phyloP scores from a whole-genome alignment of 768 basidiomycete genomes.

The Rhizopogon vulgaris region DNA sequence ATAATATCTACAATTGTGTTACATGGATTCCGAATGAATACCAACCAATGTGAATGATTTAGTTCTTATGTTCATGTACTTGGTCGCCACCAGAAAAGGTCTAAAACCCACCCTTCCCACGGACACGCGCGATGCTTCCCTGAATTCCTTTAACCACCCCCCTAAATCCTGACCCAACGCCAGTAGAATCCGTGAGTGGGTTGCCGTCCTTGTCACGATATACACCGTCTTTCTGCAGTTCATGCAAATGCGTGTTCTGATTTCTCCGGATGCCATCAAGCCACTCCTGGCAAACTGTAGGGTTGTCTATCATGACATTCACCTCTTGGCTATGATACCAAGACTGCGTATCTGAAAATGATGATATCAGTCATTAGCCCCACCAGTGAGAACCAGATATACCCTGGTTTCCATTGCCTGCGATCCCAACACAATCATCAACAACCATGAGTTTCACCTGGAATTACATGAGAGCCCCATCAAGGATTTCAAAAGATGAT shows the following conservation, averaged over 20 bases:
- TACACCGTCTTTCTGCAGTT: constrained; percentile 42
- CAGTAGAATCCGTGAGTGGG: constrained; percentile 31
- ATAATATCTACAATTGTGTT: not conserved
- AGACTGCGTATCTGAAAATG: constrained; percentile 47
- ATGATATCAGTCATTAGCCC: not conserved
- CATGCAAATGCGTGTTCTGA: constrained; percentile 51
- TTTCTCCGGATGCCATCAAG: constrained; percentile 44
- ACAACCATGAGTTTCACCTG: constrained; percentile 61
- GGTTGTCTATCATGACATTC: constrained; percentile 57
- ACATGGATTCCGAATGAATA: not conserved
- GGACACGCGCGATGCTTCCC: constrained; percentile 36
- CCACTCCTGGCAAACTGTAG: constrained; percentile 49
- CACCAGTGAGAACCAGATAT: constrained; percentile 2
- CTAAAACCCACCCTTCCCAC: constrained; percentile 37
- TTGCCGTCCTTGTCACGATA: constrained; percentile 49
- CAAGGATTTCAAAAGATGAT: not conserved
- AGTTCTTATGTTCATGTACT: not conserved
- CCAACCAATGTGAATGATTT: not conserved
- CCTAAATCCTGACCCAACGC: constrained; percentile 29
- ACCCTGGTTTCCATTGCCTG: constrained; percentile 69
- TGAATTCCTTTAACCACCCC: constrained; percentile 37
- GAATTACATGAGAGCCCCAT: not conserved
- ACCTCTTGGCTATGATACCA: constrained; percentile 73
- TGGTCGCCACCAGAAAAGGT: not conserved
- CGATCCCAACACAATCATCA: constrained; percentile 59